A percentile compares a stretch with the other conserved stretches of the same genome.
These are phyloP conservation scores for Solanum okadae DNA, from an alignment of 257 asterid species.

Conservation along the genomic window DNA sequence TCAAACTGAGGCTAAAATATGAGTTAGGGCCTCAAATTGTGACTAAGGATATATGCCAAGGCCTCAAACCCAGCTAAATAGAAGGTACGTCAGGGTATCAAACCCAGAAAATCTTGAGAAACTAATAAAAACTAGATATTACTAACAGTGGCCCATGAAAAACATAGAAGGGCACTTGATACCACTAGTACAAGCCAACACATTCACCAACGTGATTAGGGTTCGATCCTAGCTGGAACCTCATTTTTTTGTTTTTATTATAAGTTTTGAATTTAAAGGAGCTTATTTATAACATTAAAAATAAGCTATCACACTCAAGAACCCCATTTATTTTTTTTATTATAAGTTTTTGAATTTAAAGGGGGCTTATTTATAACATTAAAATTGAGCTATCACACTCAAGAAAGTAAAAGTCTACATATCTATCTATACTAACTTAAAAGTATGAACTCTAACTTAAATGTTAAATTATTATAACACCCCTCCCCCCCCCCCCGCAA, in stretches of 20 bases:
- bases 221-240: neutral
- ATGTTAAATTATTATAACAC: too few relatives aligned
- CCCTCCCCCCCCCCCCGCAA: too few relatives aligned
- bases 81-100: neutral
- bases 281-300: too few relatives aligned
- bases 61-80: neutral
- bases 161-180: neutral
- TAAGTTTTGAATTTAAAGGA: too few relatives aligned
- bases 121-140: too few relatives aligned
- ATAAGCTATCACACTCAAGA: too few relatives aligned
- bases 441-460: too few relatives aligned
- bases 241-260: too few relatives aligned
- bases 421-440: too few relatives aligned
- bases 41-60: neutral
- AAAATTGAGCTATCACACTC: neutral
- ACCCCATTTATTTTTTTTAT: too few relatives aligned
- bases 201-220: neutral
- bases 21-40: neutral
- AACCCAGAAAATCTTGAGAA: neutral
- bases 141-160: neutral
- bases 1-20: neutral
- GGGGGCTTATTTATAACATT: neutral
- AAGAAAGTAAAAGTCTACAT: neutral
- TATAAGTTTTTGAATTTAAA: too few relatives aligned
- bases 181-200: neutral